These are phyloP conservation scores for Narthecium ossifragum DNA, from an alignment of 106 monocot genomes.

Conservation along the genomic window DNA sequence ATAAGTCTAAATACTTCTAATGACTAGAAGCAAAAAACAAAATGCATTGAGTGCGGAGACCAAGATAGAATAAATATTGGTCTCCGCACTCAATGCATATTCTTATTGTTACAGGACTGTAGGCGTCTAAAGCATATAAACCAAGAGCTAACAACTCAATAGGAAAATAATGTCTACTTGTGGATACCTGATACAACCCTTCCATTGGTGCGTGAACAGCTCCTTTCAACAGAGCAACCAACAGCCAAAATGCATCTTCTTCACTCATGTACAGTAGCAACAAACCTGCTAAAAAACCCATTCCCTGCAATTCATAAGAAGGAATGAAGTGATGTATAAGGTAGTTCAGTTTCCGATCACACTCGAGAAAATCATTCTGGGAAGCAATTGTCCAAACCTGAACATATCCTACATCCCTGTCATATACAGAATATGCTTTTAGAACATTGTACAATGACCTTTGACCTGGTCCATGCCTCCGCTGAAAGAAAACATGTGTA, in stretches of 20 bases:
- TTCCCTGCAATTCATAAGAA: conserved; percentile 57
- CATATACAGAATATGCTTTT: conserved; percentile 97
- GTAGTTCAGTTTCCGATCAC: conserved; percentile 6
- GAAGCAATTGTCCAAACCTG: conserved; percentile 45
- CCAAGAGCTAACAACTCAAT: no score
- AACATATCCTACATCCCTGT: conserved; percentile 98
- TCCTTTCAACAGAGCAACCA: conserved; percentile 95
- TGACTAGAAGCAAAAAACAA: no score
- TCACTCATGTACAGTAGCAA: conserved; percentile 98
- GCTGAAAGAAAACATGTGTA: conserved; percentile 94
- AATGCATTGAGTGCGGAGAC: no score
- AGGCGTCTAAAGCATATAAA: no score
- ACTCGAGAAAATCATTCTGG: neutral
- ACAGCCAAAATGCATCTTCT: conserved; percentile 99
- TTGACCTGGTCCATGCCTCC: conserved; percentile 96
- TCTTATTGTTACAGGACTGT: no score
- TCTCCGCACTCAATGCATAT: no score
- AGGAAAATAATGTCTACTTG: no score
- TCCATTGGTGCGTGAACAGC: conserved; percentile 99
- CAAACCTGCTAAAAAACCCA: conserved; percentile 92
- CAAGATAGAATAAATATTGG: no score
- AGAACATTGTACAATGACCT: conserved; percentile 95
- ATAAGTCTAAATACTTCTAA: no score
- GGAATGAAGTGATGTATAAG: conserved; percentile 6
- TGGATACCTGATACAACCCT: conserved; percentile 72